These are phyloP conservation scores for Metschnikowia proteae DNA, from an alignment of 805 yeast species.

Conservation along the genomic window DNA sequence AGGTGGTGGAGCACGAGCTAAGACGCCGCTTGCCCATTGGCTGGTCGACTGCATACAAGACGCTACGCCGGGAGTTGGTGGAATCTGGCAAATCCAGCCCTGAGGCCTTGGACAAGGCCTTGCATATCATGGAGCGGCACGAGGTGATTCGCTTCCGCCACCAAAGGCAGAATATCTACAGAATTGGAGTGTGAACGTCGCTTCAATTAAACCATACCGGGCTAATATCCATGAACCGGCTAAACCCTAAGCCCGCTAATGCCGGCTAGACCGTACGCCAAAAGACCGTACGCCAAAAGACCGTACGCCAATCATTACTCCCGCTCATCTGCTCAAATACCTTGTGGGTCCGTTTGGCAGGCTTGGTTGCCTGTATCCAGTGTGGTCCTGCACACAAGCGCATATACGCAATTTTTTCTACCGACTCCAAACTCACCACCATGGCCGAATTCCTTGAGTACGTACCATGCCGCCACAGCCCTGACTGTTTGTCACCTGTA, in stretches of 20 bases:
- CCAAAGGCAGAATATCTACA: slow-evolving; percentile 41
- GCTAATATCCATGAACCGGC: too few species aligned
- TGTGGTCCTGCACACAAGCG: not conserved
- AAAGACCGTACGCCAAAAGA: too few species aligned
- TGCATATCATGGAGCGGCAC: slow-evolving; percentile 75
- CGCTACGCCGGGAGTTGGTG: slow-evolving; percentile 79
- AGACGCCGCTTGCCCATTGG: slow-evolving; percentile 92
- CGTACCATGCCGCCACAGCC: slow-evolving; percentile 10
- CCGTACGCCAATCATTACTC: too few species aligned
- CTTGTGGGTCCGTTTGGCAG: too few species aligned
- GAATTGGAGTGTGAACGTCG: slow-evolving; percentile 13
- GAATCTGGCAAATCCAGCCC: slow-evolving; percentile 58
- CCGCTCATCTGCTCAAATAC: too few species aligned
- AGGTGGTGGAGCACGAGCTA: slow-evolving; percentile 76
- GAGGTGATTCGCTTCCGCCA: slow-evolving; percentile 86
- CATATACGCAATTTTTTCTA: slow-evolving; percentile 2
- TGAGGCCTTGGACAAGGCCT: slow-evolving; percentile 77
- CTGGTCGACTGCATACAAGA: slow-evolving; percentile 87
- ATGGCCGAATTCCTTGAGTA: slow-evolving; percentile 34
- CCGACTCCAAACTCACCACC: not conserved
- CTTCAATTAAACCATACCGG: too few species aligned
- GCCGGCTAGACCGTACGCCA: too few species aligned
- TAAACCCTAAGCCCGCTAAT: too few species aligned
- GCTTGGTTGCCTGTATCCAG: too few species aligned
- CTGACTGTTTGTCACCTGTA: too few species aligned